Conservation (phyloP, 805 yeast genomes). For the Nakazawaea anatomiae region DNA sequence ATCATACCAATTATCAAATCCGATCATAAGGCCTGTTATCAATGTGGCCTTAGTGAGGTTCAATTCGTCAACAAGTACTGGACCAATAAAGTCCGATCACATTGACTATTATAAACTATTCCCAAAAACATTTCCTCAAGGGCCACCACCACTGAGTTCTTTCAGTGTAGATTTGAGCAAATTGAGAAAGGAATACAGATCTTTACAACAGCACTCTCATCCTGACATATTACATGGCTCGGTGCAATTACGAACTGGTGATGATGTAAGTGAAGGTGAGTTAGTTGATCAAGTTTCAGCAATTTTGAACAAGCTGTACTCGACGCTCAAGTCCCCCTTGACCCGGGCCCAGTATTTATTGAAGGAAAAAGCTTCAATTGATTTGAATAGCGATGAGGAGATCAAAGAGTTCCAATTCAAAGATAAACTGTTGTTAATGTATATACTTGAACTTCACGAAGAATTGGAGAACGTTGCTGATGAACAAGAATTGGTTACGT, state of each 20-base stretch:
- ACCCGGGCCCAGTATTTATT: slow-evolving; percentile 60
- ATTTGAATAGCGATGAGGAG: slow-evolving; percentile 54
- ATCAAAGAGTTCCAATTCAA: slow-evolving; percentile 30
- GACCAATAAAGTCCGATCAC: not conserved
- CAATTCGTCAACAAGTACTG: not conserved
- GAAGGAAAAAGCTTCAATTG: slow-evolving; percentile 36
- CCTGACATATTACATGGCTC: slow-evolving; percentile 57
- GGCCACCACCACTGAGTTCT: slow-evolving; percentile 25
- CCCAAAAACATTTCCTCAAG: slow-evolving; percentile 69
- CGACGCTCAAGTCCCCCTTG: slow-evolving; percentile 65
- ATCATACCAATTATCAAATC: too few relatives aligned
- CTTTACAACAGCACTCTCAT: slow-evolving; percentile 67
- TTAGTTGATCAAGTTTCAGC: slow-evolving; percentile 34
- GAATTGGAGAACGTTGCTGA: slow-evolving; percentile 59
- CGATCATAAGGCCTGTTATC: too few relatives aligned
- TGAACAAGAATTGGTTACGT: slow-evolving; percentile 48
- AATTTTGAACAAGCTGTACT: slow-evolving; percentile 70
- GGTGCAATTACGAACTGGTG: slow-evolving; percentile 17
- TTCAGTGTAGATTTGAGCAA: slow-evolving; percentile 51
- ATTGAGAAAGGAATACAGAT: slow-evolving; percentile 70
- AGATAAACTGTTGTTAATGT: slow-evolving; percentile 56
- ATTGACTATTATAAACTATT: slow-evolving; percentile 54
- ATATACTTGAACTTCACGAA: slow-evolving; percentile 82
- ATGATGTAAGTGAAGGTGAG: slow-evolving; percentile 13
- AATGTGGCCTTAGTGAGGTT: too few relatives aligned